Evolutionary conservation across 345 rosid species (phyloP).

Genomic region (Trapa incisa): DNA sequence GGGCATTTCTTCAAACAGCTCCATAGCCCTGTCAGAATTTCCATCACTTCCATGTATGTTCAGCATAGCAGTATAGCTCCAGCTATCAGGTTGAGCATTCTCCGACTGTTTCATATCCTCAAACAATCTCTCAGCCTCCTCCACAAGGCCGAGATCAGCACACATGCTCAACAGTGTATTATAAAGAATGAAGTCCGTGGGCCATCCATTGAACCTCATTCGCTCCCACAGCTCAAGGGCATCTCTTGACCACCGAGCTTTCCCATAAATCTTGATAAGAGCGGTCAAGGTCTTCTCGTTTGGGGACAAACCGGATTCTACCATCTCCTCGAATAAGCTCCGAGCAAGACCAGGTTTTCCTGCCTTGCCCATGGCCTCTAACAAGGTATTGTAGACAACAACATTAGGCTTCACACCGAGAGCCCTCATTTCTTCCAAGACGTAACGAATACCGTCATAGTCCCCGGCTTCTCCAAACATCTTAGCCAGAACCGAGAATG

Average conservation of each 20-base stretch:
- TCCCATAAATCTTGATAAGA: conserved; percentile 74
- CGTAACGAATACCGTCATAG: conserved; percentile 87
- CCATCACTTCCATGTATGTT: conserved; percentile 73
- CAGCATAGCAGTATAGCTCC: conserved; percentile 82
- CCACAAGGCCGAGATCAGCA: conserved; percentile 75
- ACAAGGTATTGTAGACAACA: conserved; percentile 69
- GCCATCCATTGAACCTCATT: conserved; percentile 62
- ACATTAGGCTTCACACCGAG: conserved; percentile 69
- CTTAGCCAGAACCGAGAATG: conserved; percentile 72
- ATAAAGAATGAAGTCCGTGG: conserved; percentile 67
- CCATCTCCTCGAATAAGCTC: conserved; percentile 68
- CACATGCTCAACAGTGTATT: conserved; percentile 88
- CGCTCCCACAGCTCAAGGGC: conserved; percentile 71
- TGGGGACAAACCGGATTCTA: conserved; percentile 56
- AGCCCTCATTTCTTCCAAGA: conserved; percentile 71
- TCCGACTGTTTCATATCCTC: conserved; percentile 60
- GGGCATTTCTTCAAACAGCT: conserved; percentile 55
- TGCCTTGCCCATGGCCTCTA: conserved; percentile 83
- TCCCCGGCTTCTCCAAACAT: conserved; percentile 93
- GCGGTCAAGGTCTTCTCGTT: conserved; percentile 74
- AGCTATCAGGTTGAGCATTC: conserved; percentile 53
- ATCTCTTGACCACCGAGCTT: conserved; percentile 83
- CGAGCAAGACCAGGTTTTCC: conserved; percentile 85
- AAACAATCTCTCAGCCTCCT: conserved; percentile 74
- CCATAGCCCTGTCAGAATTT: conserved; percentile 58